Conservation (phyloP, 2,329 filamentous ascomycete species). For the Stylonectria norvegica region DNA sequence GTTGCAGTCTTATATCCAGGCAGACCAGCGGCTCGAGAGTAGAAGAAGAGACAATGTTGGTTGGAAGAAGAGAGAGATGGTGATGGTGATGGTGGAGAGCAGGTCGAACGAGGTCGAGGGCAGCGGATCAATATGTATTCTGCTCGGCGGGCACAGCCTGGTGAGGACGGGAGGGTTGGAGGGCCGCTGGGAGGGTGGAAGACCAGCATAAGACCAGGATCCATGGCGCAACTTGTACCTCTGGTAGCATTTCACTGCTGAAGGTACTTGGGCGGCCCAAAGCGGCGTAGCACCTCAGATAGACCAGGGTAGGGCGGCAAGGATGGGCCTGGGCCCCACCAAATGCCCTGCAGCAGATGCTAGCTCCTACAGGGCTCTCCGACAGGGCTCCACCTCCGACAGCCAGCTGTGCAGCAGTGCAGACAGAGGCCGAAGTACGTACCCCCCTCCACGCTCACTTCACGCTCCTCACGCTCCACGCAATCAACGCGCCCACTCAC, state of each 20-base stretch:
- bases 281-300: conserved; percentile 20
- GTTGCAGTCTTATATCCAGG: conserved; percentile 11
- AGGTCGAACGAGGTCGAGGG: conserved; percentile 21
- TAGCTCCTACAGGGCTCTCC: conserved; percentile 20
- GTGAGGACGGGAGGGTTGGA: too few relatives aligned
- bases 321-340: conserved; percentile 16
- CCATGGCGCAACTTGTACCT: conserved; percentile 16
- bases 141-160: conserved; percentile 28
- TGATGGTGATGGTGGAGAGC: conserved; percentile 18
- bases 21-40: conserved; percentile 13
- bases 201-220: conserved; percentile 24
- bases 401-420: too few relatives aligned
- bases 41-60: conserved; percentile 21
- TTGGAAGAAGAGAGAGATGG: conserved; percentile 16
- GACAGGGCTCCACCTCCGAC: too few relatives aligned
- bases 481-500: conserved; percentile 12
- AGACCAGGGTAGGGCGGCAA: conserved; percentile 14
- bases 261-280: conserved; percentile 26
- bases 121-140: conserved; percentile 26
- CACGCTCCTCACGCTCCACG: conserved; percentile 10
- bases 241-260: conserved; percentile 28
- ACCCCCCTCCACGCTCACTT: conserved; percentile 9
- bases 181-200: too few relatives aligned
- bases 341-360: conserved; percentile 30
- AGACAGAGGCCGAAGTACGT: conserved; percentile 18